Base-by-base conservation (phyloP, 257 asterid species). In the Nicotiana tomentosiformis region DNA sequence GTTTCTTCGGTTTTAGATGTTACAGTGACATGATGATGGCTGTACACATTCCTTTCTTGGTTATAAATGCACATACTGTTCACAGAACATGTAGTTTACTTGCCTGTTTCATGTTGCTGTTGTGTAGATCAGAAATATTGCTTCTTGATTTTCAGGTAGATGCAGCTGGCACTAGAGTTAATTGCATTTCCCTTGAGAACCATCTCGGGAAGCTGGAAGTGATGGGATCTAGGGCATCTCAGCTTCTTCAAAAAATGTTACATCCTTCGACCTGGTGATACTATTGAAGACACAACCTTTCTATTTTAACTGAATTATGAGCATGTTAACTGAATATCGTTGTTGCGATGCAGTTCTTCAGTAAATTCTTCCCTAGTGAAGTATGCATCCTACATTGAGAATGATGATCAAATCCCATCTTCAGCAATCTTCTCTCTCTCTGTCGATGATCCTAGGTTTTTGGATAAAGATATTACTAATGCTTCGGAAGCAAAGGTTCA, bases 141-240 rank as follows among this genome's bases (percentile, higher is more conserved):
- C 68, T 53, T 78, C 74, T 87, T 88, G 77, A 55, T 53, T 81
- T 89, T 85, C 96, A 92, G 97, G 84, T 83, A 77, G 92, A 86
- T 77, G 68, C 12, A 53, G 66, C 87, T 82, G 86, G 86, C 30
- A 77, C 81, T 83, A 82, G 91, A 67, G 88, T 87, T 82, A 86
- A 66, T 51, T 94, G 97, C 83, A 77, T 86, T 82, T 91, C 98
- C 83, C 97, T 91, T 60, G 95, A 88, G 88, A 93, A 92, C 18
- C 92, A 90, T 84, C 97, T 96, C 55, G 98, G 90, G 55, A 92
- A 87, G 84, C 62, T 96, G 84, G 98, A 96, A 86, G 82, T 96
- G 85, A 82, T 92, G n/a, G 98, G 98, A 83, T 85, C 90, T 30
- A 86, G 84, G 84, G 88, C 93, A 84, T 87, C 84, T 88, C 88